Evolutionary conservation across 441 rosid genomes (phyloP), one percentile per base, ranked within the genome.

Genomic region (Populus trichocarpa): DNA sequence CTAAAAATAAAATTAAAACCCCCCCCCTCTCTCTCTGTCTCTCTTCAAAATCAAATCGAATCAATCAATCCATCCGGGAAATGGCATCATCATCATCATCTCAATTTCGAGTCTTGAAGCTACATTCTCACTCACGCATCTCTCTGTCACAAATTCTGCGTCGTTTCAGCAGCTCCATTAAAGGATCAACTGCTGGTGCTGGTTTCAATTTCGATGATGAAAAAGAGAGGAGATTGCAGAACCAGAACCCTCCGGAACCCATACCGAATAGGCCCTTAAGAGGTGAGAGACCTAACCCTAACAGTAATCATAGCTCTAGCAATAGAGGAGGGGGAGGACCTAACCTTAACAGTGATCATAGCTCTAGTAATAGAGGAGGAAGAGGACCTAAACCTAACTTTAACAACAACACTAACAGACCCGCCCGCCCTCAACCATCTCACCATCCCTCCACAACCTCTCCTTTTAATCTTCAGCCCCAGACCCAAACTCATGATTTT

Each of bases 261-360:
- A 80, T 90, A 61, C 91, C 96, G 38, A 85, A 90, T 69, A 89
- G 95, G 77, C 92, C 94, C 69, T 79, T 89, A 72, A 87, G 92
- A 82, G 90, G 91, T 23, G 85, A 85, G 74, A 83, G 89, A 78
- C 63, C 42, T 50, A 50, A 50, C 57, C 18, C 14, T 16, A 50
- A 5, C 57, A 50, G 57, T 50, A 1, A 50, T 50, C 7, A 16
- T 50, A 50, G n/a, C 57, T 50, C 57, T 50, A 16, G 57, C 57
- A 50, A 14, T 50, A 50, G 20, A 50, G 57, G 57, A 50, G 57
- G 57, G 2, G 8, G 57, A 5, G 53, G 53, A 42, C 16, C 53
- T 42, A 42, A 13, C 53, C 16, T 42, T 42, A 42, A 42, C 53
- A 42, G 18, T 13, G 16, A 42, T 42, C 53, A 42, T 12, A 42